These are phyloP conservation scores for Mycosarcoma mackinlayi DNA, from an alignment of 1,284 basidiomycete species.

Conservation along the genomic window DNA sequence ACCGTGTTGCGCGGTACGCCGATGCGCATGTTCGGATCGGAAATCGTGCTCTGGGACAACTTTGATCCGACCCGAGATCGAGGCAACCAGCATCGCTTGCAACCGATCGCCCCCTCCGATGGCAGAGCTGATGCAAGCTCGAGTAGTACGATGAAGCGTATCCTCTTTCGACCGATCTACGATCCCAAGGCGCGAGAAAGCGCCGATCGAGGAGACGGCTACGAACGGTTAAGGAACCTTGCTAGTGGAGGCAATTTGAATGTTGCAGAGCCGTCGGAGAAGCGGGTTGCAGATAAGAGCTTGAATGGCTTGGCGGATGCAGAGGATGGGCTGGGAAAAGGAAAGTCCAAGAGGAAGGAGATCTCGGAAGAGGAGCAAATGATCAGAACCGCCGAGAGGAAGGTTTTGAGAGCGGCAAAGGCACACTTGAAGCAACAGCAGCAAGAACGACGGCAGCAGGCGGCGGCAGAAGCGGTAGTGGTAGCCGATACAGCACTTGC, in stretches of 20 bases:
- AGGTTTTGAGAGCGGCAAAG: conserved; percentile 25
- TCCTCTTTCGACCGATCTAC: conserved; percentile 36
- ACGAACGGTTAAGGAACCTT: conserved; percentile 4
- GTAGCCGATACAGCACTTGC: background rate
- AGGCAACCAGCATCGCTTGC: conserved; percentile 20
- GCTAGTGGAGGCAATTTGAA: background rate
- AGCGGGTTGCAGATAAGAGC: background rate
- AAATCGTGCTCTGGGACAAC: conserved; percentile 34
- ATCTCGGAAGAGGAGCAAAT: conserved; percentile 17
- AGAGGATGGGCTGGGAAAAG: conserved; percentile 1
- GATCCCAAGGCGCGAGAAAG: conserved; percentile 22
- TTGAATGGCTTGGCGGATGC: too few relatives aligned
- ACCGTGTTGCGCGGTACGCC: conserved; percentile 24
- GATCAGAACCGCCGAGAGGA: conserved; percentile 23
- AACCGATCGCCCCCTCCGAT: conserved; percentile 15
- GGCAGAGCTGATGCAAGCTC: conserved; percentile 3
- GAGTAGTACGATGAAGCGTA: conserved; percentile 11
- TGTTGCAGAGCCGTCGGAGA: background rate
- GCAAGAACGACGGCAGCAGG: background rate
- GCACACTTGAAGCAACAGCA: conserved; percentile 5
- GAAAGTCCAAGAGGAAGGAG: conserved; percentile 28
- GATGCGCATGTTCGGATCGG: conserved; percentile 30
- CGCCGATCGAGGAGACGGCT: background rate
- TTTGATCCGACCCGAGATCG: conserved; percentile 22
- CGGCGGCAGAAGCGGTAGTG: background rate